Evolutionary conservation across 257 asterid species (phyloP), one percentile per base, ranked within the genome.

Genomic region (Thymus mandschuricus): DNA sequence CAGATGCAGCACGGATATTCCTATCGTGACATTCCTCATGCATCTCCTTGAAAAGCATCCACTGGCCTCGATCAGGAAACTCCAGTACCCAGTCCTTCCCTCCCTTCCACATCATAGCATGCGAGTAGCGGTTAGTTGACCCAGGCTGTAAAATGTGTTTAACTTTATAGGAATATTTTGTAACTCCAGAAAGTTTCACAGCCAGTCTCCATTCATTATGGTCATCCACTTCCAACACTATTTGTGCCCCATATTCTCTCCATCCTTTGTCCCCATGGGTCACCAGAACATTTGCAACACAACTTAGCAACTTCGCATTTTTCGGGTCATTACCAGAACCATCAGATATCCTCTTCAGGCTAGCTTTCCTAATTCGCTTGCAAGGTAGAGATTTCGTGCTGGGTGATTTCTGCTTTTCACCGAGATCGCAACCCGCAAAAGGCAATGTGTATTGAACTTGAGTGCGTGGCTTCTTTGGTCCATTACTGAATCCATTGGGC

Each of bases 31-130:
- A 91, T 84, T 91, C 97, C 81, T 91, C 99, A 45, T 91, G 84
- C 86, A 94, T 82, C 90, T 91, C 99, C 88, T 91, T 91, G 87
- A 94, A 94, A 71, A 89, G 83, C 67, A 72, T 76, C 97, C 99
- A 94, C 76, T 91, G 99, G 81, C 89, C 82, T 75, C 98, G 80
- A 73, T 94, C 96, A 70, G 92, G 89, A 70, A 94, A 94, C 86
- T 94, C 98, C 74, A 94, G 80, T 28, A 82, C 88, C 98, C 98
- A 94, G 75, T 94, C 97, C 80, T 91, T 94, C 70, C 97, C 98
- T 67, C 97, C 97, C 81, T 87, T 94, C 97, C 98, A 94, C 92
- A 94, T 87, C 97, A 94, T 87, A 79, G 98, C 98, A 89, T 94
- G 96, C 0, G 98, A 82, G 78, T 73, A 91, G 67, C 97, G 95